These are phyloP conservation scores for Raffaelea ambrosiae DNA, from an alignment of 2,329 filamentous ascomycete species.

Conservation along the genomic window DNA sequence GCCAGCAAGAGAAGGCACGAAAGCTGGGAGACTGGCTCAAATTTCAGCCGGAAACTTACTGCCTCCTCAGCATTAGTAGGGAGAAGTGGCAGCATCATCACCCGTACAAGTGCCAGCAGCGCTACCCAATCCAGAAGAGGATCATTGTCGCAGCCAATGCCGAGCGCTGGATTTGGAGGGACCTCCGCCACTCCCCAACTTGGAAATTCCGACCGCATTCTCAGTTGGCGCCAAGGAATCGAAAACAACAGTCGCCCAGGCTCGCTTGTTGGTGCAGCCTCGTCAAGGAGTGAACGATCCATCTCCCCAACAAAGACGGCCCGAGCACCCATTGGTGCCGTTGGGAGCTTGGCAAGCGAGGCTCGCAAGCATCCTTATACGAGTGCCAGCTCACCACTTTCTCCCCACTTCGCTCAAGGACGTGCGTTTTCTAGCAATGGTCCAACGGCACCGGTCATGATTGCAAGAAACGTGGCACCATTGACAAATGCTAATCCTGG, in stretches of 20 bases:
- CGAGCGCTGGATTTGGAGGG: constrained; percentile 11
- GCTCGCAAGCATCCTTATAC: constrained; percentile 35
- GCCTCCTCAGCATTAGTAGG: constrained; percentile 50
- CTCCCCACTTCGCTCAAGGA: constrained; percentile 5
- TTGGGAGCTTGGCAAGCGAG: constrained; percentile 34
- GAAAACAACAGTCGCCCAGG: constrained; percentile 30
- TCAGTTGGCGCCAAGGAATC: constrained; percentile 73
- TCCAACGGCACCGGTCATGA: too few species aligned
- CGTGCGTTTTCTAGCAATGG: too few species aligned
- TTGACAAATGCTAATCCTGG: not conserved
- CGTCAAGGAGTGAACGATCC: constrained; percentile 43
- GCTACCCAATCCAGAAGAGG: constrained; percentile 41
- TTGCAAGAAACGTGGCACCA: too few species aligned
- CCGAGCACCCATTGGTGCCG: constrained; percentile 25
- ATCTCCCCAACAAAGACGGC: constrained; percentile 42
- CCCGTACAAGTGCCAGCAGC: constrained; percentile 41
- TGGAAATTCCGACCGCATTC: constrained; percentile 62
- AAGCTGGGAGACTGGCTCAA: constrained; percentile 68
- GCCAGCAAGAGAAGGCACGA: constrained; percentile 68
- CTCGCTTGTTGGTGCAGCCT: constrained; percentile 20
- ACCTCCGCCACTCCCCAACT: constrained; percentile 12
- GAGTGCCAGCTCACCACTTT: constrained; percentile 13
- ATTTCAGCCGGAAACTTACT: constrained; percentile 61
- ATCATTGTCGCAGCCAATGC: constrained; percentile 36
- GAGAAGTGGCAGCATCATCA: constrained; percentile 47